These are phyloP conservation scores for Alternaria triticina DNA, from an alignment of 2,329 filamentous ascomycete species.

Conservation along the genomic window DNA sequence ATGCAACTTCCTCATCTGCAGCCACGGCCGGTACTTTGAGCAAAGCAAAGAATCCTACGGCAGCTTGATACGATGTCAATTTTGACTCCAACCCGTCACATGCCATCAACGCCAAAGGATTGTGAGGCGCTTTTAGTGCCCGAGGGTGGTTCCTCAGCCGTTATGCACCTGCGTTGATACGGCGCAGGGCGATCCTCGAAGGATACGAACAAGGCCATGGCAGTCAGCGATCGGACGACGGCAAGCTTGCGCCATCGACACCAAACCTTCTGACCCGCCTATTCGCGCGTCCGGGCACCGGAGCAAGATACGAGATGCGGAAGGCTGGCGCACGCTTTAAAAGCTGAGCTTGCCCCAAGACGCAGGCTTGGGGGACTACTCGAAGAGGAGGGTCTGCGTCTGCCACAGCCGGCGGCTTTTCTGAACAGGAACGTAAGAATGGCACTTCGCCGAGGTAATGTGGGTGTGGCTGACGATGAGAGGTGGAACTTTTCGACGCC, in stretches of 20 bases:
- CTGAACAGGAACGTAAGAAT: neutral
- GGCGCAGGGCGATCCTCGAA: slow-evolving; percentile 13
- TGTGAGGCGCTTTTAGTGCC: slow-evolving; percentile 42
- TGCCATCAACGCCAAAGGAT: slow-evolving; percentile 33
- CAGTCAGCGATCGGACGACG: slow-evolving; percentile 27
- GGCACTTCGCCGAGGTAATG: slow-evolving; percentile 10
- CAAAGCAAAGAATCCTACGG: slow-evolving; percentile 8
- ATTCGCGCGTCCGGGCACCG: slow-evolving; percentile 1
- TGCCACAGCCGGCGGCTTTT: slow-evolving; percentile 8
- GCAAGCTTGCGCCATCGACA: slow-evolving; percentile 24
- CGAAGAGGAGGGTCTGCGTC: neutral
- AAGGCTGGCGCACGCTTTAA: slow-evolving; percentile 9
- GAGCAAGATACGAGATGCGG: slow-evolving; percentile 20
- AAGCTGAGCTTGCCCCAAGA: slow-evolving; percentile 8
- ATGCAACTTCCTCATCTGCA: slow-evolving; percentile 7
- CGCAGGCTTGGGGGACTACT: slow-evolving; percentile 1
- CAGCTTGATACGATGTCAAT: slow-evolving; percentile 19
- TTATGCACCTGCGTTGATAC: slow-evolving; percentile 14
- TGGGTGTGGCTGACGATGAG: slow-evolving; percentile 18
- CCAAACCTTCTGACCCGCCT: slow-evolving; percentile 18
- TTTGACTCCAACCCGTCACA: slow-evolving; percentile 29
- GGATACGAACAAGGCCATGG: slow-evolving; percentile 19
- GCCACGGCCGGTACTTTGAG: slow-evolving; percentile 10
- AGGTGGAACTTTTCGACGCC: slow-evolving; percentile 26
- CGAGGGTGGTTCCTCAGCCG: slow-evolving; percentile 23